Conservation (phyloP, 73 alveolate genomes). For the Blepharisma japonicum region DNA sequence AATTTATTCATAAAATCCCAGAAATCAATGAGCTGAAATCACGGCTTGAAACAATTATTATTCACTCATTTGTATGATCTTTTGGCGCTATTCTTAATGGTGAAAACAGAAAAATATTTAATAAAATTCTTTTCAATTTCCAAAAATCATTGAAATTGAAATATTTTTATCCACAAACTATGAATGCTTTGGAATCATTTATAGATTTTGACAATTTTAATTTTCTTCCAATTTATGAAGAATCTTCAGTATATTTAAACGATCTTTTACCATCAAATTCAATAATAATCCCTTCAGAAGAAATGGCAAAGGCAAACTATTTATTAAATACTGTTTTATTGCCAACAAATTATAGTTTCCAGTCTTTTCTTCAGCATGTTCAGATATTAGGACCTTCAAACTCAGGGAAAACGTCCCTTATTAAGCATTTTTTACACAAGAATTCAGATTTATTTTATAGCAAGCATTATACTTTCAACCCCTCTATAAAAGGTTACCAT, state of each 20-base stretch:
- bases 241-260: conserved; percentile 1
- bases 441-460: not conserved
- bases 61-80: not conserved
- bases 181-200: not conserved
- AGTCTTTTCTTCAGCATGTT: not conserved
- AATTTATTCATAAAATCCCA: no score
- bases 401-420: conserved; percentile 3
- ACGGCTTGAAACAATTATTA: not conserved
- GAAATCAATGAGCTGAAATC: not conserved
- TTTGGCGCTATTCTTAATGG: not conserved
- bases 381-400: not conserved
- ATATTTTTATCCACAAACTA: not conserved
- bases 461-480: not conserved
- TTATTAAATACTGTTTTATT: not conserved
- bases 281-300: not conserved
- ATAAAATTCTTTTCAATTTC: no score
- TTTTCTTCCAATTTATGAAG: conserved; percentile 1
- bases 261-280: not conserved
- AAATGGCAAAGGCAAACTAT: not conserved
- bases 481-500: no score
- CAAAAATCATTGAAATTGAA: not conserved
- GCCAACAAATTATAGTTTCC: not conserved
- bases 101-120: not conserved
- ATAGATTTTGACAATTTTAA: conserved; percentile 6
- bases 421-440: not conserved